Base-by-base conservation (phyloP, 2,329 filamentous ascomycete species). In the Didymella pomorum region DNA sequence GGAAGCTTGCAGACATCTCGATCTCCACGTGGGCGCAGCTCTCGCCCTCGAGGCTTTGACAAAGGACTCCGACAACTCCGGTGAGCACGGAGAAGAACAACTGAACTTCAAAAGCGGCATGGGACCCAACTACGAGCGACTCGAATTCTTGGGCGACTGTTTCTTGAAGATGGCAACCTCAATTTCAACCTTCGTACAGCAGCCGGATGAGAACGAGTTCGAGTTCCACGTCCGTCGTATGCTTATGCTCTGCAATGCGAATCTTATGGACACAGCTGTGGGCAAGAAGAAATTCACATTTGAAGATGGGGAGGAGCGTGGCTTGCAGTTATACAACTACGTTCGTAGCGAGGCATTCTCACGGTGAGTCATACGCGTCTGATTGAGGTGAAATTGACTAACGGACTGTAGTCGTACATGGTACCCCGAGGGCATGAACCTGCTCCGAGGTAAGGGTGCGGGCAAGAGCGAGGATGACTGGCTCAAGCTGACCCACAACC, bases 131-230 rank as follows among this genome's bases (percentile, higher is more conserved):
- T 99, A 99, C 69, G 95, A 99, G 75, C 86, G 95, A 12, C 83
- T 98, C 0, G 95, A 99, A 70, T 96, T 97, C 59, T 83, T 98
- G 2, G 95, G 95, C 0, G 95, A 99, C 74, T 91, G 89, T 31
- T 97, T 97, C 70, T 82, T 99, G 58, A 99, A 99, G 78, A 94
- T 97, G 88, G 92, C 91, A 11, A 97, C 94, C 0, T 94, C 93
- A 0, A 93, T 99, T 52, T 88, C 93, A 0, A 82, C 96, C 0
- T 98, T 90, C 72, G 89, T 89, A 0, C 83, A 87, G 26, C 87
- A 90, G 20, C 92, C 92, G 0, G 85, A 90, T 46, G 87, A 90
- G 61, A 87, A 92, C 64, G 95, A 99, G 71, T 96, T 89, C 47
- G 87, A 91, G 55, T 95, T 91, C 67, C 95, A 99, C 70, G 91